Percentiles rank a stretch among this genome's conserved stretches.
These are phyloP conservation scores for Coemansia umbellata DNA, from an alignment of 192 early-diverging fungal species.

Conservation along the genomic window DNA sequence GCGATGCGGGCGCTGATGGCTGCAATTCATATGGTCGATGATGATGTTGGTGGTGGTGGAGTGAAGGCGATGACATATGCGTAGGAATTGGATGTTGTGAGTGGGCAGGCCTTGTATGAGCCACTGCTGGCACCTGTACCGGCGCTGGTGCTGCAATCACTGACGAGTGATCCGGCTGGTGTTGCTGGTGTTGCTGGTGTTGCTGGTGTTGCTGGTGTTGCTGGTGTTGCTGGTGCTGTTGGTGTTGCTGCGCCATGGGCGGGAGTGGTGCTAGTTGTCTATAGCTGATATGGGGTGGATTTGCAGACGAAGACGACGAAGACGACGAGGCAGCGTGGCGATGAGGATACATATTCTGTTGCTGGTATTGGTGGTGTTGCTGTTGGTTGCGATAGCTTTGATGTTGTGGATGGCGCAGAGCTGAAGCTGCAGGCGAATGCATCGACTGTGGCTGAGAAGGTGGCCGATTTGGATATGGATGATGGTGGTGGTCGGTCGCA, in stretches of 20 bases:
- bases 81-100: constrained; percentile 2
- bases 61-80: constrained; percentile 4
- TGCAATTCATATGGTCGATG: constrained; percentile 46
- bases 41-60: constrained; percentile 1
- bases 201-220: too few relatives aligned
- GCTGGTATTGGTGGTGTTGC: neutral
- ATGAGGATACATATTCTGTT: neutral
- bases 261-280: constrained; percentile 1
- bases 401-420: constrained; percentile 4
- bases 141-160: neutral
- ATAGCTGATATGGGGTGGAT: neutral
- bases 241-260: too few relatives aligned
- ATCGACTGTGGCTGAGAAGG: constrained; percentile 19
- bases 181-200: too few relatives aligned
- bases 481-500: neutral
- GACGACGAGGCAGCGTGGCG: neutral
- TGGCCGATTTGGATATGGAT: neutral
- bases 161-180: constrained; percentile 1
- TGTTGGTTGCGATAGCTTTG: neutral
- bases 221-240: too few relatives aligned
- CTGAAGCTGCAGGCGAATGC: constrained; percentile 6
- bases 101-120: neutral
- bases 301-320: neutral
- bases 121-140: neutral
- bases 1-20: constrained; percentile 39